Evolutionary conservation across 169 alveolate genomes (phyloP), one percentile per base, ranked within the genome.

Genomic region (Babesia gibsoni): DNA sequence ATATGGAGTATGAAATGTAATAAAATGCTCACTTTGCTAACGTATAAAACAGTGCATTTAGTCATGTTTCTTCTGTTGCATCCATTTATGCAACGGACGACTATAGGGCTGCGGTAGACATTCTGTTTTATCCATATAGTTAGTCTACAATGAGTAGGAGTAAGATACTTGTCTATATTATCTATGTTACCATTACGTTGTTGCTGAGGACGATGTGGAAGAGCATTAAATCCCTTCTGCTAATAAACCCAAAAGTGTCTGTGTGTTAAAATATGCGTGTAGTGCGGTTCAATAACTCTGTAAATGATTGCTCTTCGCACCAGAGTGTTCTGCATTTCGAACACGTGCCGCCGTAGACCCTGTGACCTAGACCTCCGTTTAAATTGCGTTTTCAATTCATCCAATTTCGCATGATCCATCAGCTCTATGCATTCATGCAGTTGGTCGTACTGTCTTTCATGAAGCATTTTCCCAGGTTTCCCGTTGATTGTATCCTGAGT

Each of bases 251-350:
- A 61, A 32, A 61, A 46, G 16, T 61, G 72, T 12, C 33, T 22
- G 48, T 61, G 72, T 4, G 61, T 58, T 6, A 61, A 23, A 2
- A 61, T 61, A 32, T 61, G 56, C 14, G 58, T n/a, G 18, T 30
- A 61, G 27, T 61, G 49, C 14, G 56, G 9, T 18, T 14, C 25
- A 2, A 61, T 36, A 3, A 61, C 59, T 7, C 39, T 48, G 58
- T 43, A 42, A 6, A 45, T 18, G 37, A 61, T n/a, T 3, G 72
- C 72, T 6, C 72, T 42, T 7, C 72, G 16, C 8, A 61, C 49
- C 5, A 61, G 56, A 49, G 39, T 37, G 10, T 61, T 61, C 46
- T 61, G 72, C 25, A 41, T 1, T 35, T 42, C n/a, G 46, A 61
- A 61, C 23, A 61, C 7, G 35, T 3, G 20, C 48, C 39, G 29